phyloP scores from a whole-genome alignment of 2,329 filamentous ascomycete genomes.

The Septoria linicola region DNA sequence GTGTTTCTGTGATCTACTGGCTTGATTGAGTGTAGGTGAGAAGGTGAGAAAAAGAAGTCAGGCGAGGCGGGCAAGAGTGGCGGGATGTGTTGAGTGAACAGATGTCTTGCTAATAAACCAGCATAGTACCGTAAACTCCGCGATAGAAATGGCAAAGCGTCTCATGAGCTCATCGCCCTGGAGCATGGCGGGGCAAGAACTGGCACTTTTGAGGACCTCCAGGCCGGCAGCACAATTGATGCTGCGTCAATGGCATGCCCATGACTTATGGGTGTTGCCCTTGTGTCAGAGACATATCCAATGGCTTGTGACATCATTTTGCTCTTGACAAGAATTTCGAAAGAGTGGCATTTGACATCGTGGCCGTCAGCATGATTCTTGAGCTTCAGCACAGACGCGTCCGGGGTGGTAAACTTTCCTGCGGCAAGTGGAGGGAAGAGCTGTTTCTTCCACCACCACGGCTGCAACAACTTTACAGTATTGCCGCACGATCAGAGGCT shows the following conservation, averaged over 20 bases:
- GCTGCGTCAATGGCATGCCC: not conserved
- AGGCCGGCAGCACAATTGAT: not conserved
- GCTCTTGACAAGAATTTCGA: not conserved
- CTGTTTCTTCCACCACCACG: no score
- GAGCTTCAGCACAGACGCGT: not conserved
- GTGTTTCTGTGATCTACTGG: constrained; percentile 1
- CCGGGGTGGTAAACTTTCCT: no score
- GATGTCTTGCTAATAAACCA: constrained; percentile 10
- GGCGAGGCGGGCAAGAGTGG: not conserved
- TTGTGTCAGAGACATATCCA: constrained; percentile 10
- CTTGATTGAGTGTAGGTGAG: not conserved
- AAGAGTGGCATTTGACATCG: not conserved
- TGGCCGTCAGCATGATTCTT: not conserved
- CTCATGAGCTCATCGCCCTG: not conserved
- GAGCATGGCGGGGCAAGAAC: constrained; percentile 1
- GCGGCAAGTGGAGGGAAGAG: not conserved
- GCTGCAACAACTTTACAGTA: no score
- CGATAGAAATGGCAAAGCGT: not conserved
- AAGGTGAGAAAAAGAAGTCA: not conserved
- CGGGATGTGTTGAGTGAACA: not conserved
- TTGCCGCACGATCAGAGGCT: no score
- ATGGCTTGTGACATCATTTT: not conserved
- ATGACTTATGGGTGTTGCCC: constrained; percentile 6
- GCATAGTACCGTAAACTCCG: constrained; percentile 7
- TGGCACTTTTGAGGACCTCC: not conserved